Evolutionary conservation across 192 early-diverging fungal species (phyloP).

Genomic region (Linnemannia zychae): DNA sequence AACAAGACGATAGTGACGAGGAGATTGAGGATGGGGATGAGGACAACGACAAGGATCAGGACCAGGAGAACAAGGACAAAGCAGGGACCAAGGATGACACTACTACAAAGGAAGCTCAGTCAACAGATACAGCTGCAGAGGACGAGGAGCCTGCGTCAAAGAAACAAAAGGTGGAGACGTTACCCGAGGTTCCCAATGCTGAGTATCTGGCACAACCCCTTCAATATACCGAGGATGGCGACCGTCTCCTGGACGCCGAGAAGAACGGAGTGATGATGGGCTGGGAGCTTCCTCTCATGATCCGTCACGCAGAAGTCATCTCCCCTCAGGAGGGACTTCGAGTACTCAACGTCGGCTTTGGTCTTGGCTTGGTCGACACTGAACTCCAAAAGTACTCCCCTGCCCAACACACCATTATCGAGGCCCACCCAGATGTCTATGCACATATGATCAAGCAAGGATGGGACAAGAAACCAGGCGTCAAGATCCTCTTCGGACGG

Average conservation of each 20-base stretch:
- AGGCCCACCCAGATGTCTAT: conserved; percentile 98
- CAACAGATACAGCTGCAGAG: background rate
- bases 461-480: conserved; percentile 89
- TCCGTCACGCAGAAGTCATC: conserved; percentile 86
- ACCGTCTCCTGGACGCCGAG: conserved; percentile 85
- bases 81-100: background rate
- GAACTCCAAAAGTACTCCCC: conserved; percentile 84
- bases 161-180: conserved; percentile 49
- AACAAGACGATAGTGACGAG: conserved; percentile 55
- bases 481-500: conserved; percentile 88
- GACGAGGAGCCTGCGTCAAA: conserved; percentile 15
- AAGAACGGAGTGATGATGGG: conserved; percentile 98
- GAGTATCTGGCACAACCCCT: conserved; percentile 85
- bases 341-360: conserved; percentile 89
- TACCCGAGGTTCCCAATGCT: conserved; percentile 73
- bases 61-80: conserved; percentile 19
- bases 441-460: conserved; percentile 84
- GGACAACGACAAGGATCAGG: background rate
- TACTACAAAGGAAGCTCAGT: background rate
- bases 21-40: conserved; percentile 45
- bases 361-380: conserved; percentile 91
- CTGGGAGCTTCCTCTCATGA: conserved; percentile 96
- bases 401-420: conserved; percentile 88
- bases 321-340: conserved; percentile 67
- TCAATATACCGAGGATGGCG: conserved; percentile 81